Percentiles rank a stretch among this genome's conserved stretches.
phyloP scores from a whole-genome alignment of 78 protist species.

The Parvularia atlantis region DNA sequence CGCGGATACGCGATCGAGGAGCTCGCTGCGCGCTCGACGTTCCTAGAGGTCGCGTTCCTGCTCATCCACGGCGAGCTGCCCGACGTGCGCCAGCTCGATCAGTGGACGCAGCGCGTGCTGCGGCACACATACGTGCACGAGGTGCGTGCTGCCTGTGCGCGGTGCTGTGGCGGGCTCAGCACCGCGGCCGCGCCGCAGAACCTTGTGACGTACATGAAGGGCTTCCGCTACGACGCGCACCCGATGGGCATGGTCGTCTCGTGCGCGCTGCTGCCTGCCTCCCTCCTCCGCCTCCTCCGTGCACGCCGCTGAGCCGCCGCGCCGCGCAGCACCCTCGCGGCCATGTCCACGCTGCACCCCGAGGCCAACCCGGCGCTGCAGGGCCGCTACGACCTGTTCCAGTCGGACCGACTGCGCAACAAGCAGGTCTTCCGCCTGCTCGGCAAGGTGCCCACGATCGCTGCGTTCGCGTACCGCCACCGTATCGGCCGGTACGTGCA shows the following conservation, averaged over 20 bases:
- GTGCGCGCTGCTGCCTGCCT: too few relatives aligned
- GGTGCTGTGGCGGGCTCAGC: too few relatives aligned
- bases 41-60: constrained; percentile 38
- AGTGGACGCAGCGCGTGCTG: background rate
- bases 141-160: too few relatives aligned
- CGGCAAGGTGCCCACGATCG: constrained; percentile 61
- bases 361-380: too few relatives aligned
- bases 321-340: background rate
- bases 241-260: constrained; percentile 45
- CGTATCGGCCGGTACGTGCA: constrained; percentile 51
- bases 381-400: background rate
- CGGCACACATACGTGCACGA: constrained; percentile 12
- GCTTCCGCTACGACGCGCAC: constrained; percentile 40
- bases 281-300: too few relatives aligned
- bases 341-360: constrained; percentile 12
- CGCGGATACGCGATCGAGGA: constrained; percentile 56
- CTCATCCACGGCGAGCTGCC: constrained; percentile 42
- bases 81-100: background rate
- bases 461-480: constrained; percentile 61
- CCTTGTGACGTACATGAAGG: background rate
- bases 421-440: constrained; percentile 46
- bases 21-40: constrained; percentile 41
- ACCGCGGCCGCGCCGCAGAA: too few relatives aligned
- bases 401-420: background rate
- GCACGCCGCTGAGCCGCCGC: too few relatives aligned